phyloP scores from a whole-genome alignment of 2,329 filamentous ascomycete genomes.

The Exophiala mesophila region DNA sequence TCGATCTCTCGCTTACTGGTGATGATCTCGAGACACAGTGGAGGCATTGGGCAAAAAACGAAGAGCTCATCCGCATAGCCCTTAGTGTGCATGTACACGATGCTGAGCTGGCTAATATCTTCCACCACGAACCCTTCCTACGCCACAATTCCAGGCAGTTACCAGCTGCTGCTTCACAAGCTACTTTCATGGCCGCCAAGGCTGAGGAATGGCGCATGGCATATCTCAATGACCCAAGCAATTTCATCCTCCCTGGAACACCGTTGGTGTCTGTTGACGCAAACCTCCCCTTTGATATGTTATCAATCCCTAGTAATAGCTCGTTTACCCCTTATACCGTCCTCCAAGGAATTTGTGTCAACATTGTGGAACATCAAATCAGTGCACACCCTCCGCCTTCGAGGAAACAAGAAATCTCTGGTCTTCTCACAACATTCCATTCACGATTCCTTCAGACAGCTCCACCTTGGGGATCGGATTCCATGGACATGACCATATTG shows the following conservation, averaged over 20 bases:
- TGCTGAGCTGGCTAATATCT: conserved; percentile 26
- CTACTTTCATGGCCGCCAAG: conserved; percentile 17
- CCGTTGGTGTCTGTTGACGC: conserved; percentile 18
- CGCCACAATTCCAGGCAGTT: conserved; percentile 20
- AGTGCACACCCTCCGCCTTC: conserved; percentile 12
- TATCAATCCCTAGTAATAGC: conserved; percentile 14
- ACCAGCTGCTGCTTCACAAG: conserved; percentile 17
- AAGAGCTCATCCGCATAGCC: conserved; percentile 29
- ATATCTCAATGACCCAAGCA: conserved; percentile 19
- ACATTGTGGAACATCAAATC: conserved; percentile 25
- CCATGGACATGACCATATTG: conserved; percentile 26
- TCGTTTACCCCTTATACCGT: conserved; percentile 23
- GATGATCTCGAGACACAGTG: conserved; percentile 22
- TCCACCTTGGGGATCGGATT: conserved; percentile 16
- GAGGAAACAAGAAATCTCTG: conserved; percentile 14
- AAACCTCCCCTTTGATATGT: conserved; percentile 17
- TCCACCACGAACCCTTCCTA: conserved; percentile 21
- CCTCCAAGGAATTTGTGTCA: conserved; percentile 24
- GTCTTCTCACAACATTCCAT: conserved; percentile 17
- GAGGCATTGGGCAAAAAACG: conserved; percentile 28
- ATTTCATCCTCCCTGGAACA: conserved; percentile 9
- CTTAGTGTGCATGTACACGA: conserved; percentile 25
- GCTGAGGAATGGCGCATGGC: conserved; percentile 20
- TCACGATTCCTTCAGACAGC: conserved; percentile 25
- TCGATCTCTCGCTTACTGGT: conserved; percentile 10